Base-by-base conservation (phyloP, 331 rosid genomes). In the Dryas integrifolia region DNA sequence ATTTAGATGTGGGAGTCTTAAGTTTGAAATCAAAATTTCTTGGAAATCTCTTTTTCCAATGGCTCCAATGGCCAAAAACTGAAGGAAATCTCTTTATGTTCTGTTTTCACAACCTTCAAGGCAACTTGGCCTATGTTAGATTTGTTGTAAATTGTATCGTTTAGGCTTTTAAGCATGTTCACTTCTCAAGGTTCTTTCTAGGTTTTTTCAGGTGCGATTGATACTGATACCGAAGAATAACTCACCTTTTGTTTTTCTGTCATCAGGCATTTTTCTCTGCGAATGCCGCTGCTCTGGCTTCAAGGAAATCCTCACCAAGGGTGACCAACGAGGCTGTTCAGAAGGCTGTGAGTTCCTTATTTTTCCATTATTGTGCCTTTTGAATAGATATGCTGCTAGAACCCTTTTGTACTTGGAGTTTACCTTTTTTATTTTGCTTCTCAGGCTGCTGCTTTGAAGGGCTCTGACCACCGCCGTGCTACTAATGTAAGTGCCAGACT, bases 391-490 rank as follows among this genome's bases (percentile, higher is more conserved):
- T 6, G 59, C 11, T 44, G 52, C 7, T 11, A 12, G 40, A 24
- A 12, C 43, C 49, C 65, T 70, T 59, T 24, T 8, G 13, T 0
- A 46, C 47, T 77, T 57, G 41, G 13, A 26, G 24, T 46, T 58
- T 30, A 57, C 40, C 16, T 45, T 50, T 61, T 49, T 58, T 43
- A 30, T 30, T 30, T 21, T 69, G 67, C 80, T 79, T 65, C 39
- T 41, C 82, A 95, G 98, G 98, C 97, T 84, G 92, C 86, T 85
- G 97, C 92, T 49, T 84, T 95, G 92, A 88, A 84, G 96, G 92
- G 87, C 43, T 95, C 98, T 55, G 97, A 95, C 65, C 97, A 95
- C 75, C 98, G 96, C 35, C 95, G 98, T 14, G 88, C 84, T 10
- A 91, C 97, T 0, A 94, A 89, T 79, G 97, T 95, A 65, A 89